phyloP scores from a whole-genome alignment of 768 basidiomycete species.

The Psilocybe cyanescens region DNA sequence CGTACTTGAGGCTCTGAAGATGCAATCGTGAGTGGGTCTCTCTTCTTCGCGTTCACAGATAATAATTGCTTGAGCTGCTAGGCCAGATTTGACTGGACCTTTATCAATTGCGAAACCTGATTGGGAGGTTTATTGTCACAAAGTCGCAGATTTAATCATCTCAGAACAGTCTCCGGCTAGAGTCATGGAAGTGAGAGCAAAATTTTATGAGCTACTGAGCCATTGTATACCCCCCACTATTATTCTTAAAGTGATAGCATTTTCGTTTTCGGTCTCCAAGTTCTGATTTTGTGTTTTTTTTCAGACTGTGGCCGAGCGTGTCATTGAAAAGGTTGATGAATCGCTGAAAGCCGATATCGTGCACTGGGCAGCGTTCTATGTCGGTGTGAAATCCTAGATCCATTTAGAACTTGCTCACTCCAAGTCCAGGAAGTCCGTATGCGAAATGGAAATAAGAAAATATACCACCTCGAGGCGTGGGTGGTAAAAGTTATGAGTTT shows the following conservation, averaged over 20 bases:
- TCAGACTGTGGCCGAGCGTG: slow-evolving; percentile 88
- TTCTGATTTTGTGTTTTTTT: slow-evolving; percentile 1
- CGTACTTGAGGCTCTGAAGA: slow-evolving; percentile 93
- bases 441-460: slow-evolving; percentile 86
- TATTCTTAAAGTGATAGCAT: slow-evolving; percentile 76
- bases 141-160: slow-evolving; percentile 89
- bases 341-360: slow-evolving; percentile 89
- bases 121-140: slow-evolving; percentile 97
- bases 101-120: slow-evolving; percentile 94
- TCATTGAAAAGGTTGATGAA: slow-evolving; percentile 90
- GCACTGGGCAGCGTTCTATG: slow-evolving; percentile 98
- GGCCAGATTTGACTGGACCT: slow-evolving; percentile 82
- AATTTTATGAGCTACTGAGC: slow-evolving; percentile 93
- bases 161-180: slow-evolving; percentile 87
- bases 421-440: slow-evolving; percentile 84
- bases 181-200: slow-evolving; percentile 90
- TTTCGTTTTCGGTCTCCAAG: background rate
- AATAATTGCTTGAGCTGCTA: slow-evolving; percentile 29
- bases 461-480: slow-evolving; percentile 97
- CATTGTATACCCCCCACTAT: slow-evolving; percentile 97
- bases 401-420: slow-evolving; percentile 1
- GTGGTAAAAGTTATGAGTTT: slow-evolving; percentile 95
- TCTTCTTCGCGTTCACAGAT: background rate
- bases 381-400: slow-evolving; percentile 37
- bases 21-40: slow-evolving; percentile 82